Conservation (phyloP, 1,139 yeast species). For the Geotrichum cucujoidarum region DNA sequence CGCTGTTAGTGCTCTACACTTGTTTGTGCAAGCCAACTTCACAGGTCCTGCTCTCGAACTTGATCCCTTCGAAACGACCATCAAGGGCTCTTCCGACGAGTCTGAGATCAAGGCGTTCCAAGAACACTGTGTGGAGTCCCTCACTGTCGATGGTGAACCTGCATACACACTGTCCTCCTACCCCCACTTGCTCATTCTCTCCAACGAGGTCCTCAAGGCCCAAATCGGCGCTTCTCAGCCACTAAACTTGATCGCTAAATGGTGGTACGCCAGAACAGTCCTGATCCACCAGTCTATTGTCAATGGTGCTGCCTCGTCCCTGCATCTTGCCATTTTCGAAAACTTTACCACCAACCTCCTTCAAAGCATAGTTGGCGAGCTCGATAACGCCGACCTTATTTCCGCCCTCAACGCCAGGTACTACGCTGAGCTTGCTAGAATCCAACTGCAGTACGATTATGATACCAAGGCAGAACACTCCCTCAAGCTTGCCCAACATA, state of each 20-base stretch:
- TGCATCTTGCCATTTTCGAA: constrained; percentile 32
- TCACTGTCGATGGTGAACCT: constrained; percentile 34
- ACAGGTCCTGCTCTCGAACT: constrained; percentile 70
- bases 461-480: constrained; percentile 55
- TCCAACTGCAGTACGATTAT: constrained; percentile 54
- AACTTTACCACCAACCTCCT: constrained; percentile 26
- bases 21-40: constrained; percentile 69
- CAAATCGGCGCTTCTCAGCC: constrained; percentile 1
- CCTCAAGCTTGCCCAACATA: constrained; percentile 48
- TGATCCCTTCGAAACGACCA: constrained; percentile 28
- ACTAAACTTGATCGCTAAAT: constrained; percentile 23
- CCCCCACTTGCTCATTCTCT: constrained; percentile 33
- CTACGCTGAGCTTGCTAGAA: constrained; percentile 59
- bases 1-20: constrained; percentile 50
- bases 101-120: constrained; percentile 20
- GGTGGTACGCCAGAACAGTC: constrained; percentile 37
- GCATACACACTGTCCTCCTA: constrained; percentile 33
- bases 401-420: constrained; percentile 34
- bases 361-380: constrained; percentile 21
- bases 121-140: constrained; percentile 20
- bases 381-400: constrained; percentile 21
- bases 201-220: constrained; percentile 26
- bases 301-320: constrained; percentile 28
- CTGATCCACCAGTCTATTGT: constrained; percentile 37
- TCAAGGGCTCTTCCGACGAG: constrained; percentile 15